These are phyloP conservation scores for Sabuloglossum arenarium DNA, from an alignment of 495 filamentous ascomycete genomes.

Conservation along the genomic window DNA sequence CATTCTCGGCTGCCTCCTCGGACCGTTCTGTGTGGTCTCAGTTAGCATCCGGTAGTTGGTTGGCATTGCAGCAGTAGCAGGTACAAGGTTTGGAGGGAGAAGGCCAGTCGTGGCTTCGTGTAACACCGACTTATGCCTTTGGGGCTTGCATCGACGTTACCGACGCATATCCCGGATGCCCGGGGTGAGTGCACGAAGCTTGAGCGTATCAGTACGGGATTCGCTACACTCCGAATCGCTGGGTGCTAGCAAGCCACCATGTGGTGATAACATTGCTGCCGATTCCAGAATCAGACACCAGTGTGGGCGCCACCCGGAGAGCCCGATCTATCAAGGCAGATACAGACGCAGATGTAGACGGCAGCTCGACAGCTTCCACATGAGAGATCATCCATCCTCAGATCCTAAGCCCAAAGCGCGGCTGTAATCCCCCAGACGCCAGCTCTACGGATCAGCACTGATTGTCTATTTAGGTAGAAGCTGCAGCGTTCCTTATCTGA, in stretches of 20 bases:
- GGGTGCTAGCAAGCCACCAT: background rate
- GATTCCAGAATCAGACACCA: background rate
- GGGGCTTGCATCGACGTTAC: background rate
- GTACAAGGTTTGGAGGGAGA: background rate
- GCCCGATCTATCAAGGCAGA: background rate
- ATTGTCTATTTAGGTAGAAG: constrained; percentile 1
- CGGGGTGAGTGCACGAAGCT: background rate
- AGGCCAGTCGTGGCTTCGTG: background rate
- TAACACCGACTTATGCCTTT: background rate
- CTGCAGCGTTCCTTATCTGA: background rate
- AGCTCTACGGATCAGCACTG: background rate
- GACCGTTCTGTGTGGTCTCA: background rate
- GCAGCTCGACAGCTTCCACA: too few species aligned
- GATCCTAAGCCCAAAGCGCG: too few species aligned
- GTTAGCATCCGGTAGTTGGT: background rate
- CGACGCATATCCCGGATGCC: background rate
- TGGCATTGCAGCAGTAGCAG: background rate
- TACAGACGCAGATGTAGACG: too few species aligned
- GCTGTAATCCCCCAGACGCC: background rate
- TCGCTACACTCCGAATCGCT: background rate
- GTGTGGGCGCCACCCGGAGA: background rate
- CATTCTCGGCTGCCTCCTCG: background rate
- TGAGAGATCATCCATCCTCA: too few species aligned
- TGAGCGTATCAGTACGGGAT: background rate
- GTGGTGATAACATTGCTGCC: background rate